Base-by-base conservation (phyloP, 2,329 filamentous ascomycete genomes). In the Penicillium corylophilum region DNA sequence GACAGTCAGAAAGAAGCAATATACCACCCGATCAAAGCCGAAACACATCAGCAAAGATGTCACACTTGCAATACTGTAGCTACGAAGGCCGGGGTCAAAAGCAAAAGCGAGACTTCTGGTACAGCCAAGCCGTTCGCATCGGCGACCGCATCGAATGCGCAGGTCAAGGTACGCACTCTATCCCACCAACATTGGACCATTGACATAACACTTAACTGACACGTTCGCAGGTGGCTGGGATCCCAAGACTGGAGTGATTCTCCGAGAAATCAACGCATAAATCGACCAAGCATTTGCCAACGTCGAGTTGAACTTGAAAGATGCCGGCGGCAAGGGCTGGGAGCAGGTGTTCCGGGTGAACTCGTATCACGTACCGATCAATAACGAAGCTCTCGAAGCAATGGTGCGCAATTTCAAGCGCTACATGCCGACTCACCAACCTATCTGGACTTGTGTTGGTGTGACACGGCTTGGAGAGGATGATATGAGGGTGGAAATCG, bases 401-500 rank as follows among this genome's bases (percentile, higher is more conserved):
- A 77, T 83, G 72, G 69, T 77, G 2, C 51, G 73, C 31, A 77
- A 79, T 44, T 73, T 83, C 39, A 68, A 68, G 50, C 76, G 76
- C 55, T 82, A 75, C 66, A 77, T 80, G 68, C 80, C 80, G 0
- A 61, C 77, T 28, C 79, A 84, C 57, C 61, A 75, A 52, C 81
- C 81, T 0, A 69, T 81, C 1, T 82, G 78, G 78, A 85, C 81
- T 0, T 72, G 68, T 50, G 67, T 85, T 13, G 81, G 78, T 0
- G 81, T 85, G 1, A 58, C 68, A 1, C 59, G 68, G 29, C 62
- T 85, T 6, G 81, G 70, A 0, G 64, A 72, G 50, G 72, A 75
- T 24, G 74, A 72, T 28, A 85, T 85, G 82, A 64, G 71, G 20
- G 74, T 85, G 3, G 82, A 85, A 68, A 80, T 85, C 64, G 82